Base-by-base conservation (phyloP, 208 protist species). In the Vickermania spadyakhi region DNA sequence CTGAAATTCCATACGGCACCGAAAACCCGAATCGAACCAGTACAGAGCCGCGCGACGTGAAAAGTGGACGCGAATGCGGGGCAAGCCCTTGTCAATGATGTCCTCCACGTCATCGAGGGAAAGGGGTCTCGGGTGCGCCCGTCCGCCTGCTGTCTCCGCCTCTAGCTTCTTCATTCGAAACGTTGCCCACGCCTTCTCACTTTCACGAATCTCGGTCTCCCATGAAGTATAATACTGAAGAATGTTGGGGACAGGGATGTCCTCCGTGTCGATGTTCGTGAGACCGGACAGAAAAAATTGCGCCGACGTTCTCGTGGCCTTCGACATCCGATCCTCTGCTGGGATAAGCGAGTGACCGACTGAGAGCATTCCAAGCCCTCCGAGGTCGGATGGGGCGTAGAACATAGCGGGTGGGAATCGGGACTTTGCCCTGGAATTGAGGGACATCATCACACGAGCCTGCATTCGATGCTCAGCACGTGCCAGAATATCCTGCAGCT, bases 381-480 rank as follows among this genome's bases (percentile, higher is more conserved):
- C 97, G 0, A 99, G 76, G 73, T 99, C 98, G 58, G 98, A 98
- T 1, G 98, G 98, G 13, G 98, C 97, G 86, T 99, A 99, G 77
- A 99, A 99, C 52, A 99, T 98, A 1, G 98, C 98, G 4, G 92
- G 97, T 21, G 99, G 99, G 83, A 99, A 99, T 62, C 99, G 91
- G 31, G 91, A 91, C 62, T 99, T 99, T 90, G 99, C 99, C 81
- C 99, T 99, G 2, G 97, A 99, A 81, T 99, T 99, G 59, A 99
- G 82, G 14, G 98, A 98, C 82, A 99, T 99, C 94, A 99, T 99
- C 62, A 99, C 94, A 49, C 99, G 90, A 11, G 98, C 99, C 89
- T 99, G 99, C 83, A 99, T 99, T 72, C 99, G 98, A 84, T 99
- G 99, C 80, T 99, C 99, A 62, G 97, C 99, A 72, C 98, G 97